A percentile compares a stretch with the other conserved stretches of the same genome.
phyloP scores from a whole-genome alignment of 192 early-diverging fungal species.

The Haplosporangium gracile region DNA sequence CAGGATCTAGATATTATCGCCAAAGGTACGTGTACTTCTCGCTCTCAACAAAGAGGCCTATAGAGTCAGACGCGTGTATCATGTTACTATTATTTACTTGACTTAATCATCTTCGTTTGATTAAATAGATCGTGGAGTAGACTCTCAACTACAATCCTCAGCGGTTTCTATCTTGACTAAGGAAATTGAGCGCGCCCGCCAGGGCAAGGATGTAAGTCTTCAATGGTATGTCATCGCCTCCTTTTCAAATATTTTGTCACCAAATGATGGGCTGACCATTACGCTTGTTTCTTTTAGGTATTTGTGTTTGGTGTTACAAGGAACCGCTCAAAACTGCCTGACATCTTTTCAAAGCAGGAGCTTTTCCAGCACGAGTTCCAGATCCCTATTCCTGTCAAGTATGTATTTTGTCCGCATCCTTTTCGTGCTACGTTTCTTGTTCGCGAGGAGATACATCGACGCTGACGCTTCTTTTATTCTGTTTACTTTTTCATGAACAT shows the following conservation, averaged over 20 bases:
- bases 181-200: constrained; percentile 30
- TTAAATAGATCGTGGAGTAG: constrained; percentile 30
- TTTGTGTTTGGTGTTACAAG: constrained; percentile 60
- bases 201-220: constrained; percentile 24
- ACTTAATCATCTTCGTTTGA: not conserved
- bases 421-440: not conserved
- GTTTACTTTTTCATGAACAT: not conserved
- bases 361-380: constrained; percentile 57
- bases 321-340: constrained; percentile 54
- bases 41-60: not conserved
- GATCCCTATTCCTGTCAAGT: constrained; percentile 60
- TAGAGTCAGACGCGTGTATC: not conserved
- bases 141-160: constrained; percentile 26
- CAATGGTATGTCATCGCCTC: not conserved
- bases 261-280: too few species aligned
- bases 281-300: constrained; percentile 16
- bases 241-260: too few species aligned
- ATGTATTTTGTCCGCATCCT: not conserved
- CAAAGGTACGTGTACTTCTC: constrained; percentile 36
- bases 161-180: constrained; percentile 29
- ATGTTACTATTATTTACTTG: not conserved
- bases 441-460: not conserved
- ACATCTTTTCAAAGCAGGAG: constrained; percentile 39
- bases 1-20: constrained; percentile 65
- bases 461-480: not conserved